Base-by-base conservation (phyloP, 192 early-diverging fungal species). In the Gamsiella multidivaricata region DNA sequence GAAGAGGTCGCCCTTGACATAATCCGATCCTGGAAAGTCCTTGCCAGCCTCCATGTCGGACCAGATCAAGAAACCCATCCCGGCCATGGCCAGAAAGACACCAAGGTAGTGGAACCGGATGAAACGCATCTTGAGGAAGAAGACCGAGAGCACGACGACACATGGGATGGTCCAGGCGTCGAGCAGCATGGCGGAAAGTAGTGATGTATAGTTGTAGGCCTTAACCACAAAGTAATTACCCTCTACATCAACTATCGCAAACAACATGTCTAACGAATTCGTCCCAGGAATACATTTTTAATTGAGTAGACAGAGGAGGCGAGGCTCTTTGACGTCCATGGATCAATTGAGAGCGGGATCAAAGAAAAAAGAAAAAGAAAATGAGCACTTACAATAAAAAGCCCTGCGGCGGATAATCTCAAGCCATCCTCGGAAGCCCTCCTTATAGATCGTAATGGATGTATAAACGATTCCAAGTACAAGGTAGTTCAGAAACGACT, bases 151-250 rank as follows among this genome's bases (percentile, higher is more conserved):
- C 31, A 91, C 64, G 60, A 93, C 86, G 15, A 91, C 91, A 4
- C 91, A 88, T 6, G 91, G 90, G 47, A 88, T 88, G 3, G 91
- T 85, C 92, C 92, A 93, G 26, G 91, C 85, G 63, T 93, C 91
- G 15, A 94, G 84, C 29, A 94, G 74, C 91, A 92, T 92, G 60
- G 88, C 89, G 0, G 92, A 92, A 32, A 94, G 78, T 2, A 93
- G 68, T 11, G 90, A 91, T 3, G 93, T 94, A 61, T 93, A 93
- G 45, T 74, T 80, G 64, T 86, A 94, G 14, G 91, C 88, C 76
- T 92, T 93, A 60, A 93, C 88, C 12, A 91, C 88, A 84, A 94
- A 91, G 51, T 91, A 94, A 61, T 94, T 94, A 53, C 90, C 93
- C 66, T 94, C 91, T 1, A 94, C 91, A 65, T 94, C 93, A 10